A percentile compares a stretch with the other conserved stretches of the same genome.
Conservation (phyloP, 805 yeast genomes). For the Saccharomycopsis microspora region DNA sequence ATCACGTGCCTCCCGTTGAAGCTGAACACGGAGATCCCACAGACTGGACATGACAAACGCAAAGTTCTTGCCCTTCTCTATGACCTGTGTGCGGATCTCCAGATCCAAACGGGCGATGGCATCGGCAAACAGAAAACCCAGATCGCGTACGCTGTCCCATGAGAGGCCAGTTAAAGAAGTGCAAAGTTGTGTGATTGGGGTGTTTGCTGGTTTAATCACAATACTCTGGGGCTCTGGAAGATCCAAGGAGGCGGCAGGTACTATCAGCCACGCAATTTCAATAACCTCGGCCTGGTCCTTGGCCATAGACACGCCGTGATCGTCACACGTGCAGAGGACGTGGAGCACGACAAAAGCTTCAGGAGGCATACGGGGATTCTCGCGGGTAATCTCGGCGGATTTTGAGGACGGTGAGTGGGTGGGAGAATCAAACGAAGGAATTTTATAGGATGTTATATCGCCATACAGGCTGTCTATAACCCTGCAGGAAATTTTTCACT, state of each 20-base stretch:
- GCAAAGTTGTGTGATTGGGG: slow-evolving; percentile 53
- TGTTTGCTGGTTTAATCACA: slow-evolving; percentile 48
- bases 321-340: slow-evolving; percentile 58
- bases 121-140: slow-evolving; percentile 45
- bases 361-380: neutral
- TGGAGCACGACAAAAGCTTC: slow-evolving; percentile 52
- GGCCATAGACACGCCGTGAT: slow-evolving; percentile 38
- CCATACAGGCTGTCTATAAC: too few relatives aligned
- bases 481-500: too few relatives aligned
- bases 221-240: slow-evolving; percentile 27
- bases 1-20: slow-evolving; percentile 75
- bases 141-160: slow-evolving; percentile 50
- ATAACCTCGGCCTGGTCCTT: slow-evolving; percentile 61
- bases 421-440: too few relatives aligned
- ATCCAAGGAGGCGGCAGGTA: slow-evolving; percentile 18
- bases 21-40: slow-evolving; percentile 64
- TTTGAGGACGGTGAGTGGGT: too few relatives aligned
- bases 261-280: slow-evolving; percentile 55
- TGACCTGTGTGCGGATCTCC: neutral
- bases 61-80: neutral
- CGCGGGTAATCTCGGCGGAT: neutral
- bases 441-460: too few relatives aligned
- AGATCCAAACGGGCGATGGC: slow-evolving; percentile 38
- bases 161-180: slow-evolving; percentile 40
- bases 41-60: slow-evolving; percentile 49